Conservation (phyloP, 805 yeast genomes). For the Yarrowia bubula region DNA sequence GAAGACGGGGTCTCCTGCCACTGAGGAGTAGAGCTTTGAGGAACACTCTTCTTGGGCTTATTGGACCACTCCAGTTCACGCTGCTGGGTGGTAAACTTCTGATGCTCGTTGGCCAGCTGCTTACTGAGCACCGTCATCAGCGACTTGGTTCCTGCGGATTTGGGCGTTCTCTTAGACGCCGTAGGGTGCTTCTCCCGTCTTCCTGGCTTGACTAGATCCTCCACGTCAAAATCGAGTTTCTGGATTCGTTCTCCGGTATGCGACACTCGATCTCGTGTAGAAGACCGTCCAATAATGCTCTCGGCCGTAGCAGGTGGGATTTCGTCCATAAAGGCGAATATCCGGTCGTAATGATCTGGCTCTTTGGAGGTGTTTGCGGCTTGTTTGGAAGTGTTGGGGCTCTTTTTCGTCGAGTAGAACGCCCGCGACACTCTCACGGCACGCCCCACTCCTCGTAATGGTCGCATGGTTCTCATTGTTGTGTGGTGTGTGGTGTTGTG, state of each 20-base stretch:
- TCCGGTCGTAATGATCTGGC: conserved; percentile 1
- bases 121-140: conserved; percentile 30
- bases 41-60: background rate
- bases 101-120: conserved; percentile 25
- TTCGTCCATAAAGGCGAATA: conserved; percentile 19
- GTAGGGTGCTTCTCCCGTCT: background rate
- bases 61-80: conserved; percentile 17
- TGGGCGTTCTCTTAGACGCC: background rate
- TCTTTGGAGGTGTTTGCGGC: background rate
- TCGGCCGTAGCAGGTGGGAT: conserved; percentile 8
- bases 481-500: background rate
- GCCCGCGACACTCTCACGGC: background rate
- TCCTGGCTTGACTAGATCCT: conserved; percentile 5
- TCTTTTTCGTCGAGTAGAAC: background rate
- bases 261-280: conserved; percentile 14
- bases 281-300: conserved; percentile 13
- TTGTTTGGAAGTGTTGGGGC: background rate
- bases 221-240: conserved; percentile 18
- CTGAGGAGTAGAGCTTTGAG: background rate
- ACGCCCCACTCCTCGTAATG: background rate
- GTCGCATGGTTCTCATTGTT: background rate
- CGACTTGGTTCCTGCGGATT: conserved; percentile 1
- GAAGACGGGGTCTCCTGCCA: conserved; percentile 18
- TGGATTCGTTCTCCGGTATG: conserved; percentile 9
- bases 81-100: background rate